Evolutionary conservation across 2,329 filamentous ascomycete species (phyloP).

Genomic region (Botrytis medusae): DNA sequence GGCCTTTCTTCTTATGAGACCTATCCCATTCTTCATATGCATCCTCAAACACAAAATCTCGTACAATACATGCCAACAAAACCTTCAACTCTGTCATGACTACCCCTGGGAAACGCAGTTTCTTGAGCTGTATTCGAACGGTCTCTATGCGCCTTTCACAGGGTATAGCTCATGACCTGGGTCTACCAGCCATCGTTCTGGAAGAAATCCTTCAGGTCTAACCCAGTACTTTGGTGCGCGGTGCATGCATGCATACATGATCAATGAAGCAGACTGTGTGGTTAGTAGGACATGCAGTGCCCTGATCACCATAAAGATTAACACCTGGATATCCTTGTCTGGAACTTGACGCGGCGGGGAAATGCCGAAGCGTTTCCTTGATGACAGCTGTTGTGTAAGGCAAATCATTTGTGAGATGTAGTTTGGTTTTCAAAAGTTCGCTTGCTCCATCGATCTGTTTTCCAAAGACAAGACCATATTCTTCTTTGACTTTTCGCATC

Average conservation of each 20-base stretch:
- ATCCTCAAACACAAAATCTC: constrained; percentile 11
- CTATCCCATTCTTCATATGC: constrained; percentile 10
- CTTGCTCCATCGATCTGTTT: constrained; percentile 18
- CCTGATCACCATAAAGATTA: constrained; percentile 1
- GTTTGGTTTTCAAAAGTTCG: constrained; percentile 18
- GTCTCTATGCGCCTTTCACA: constrained; percentile 3
- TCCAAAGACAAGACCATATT: constrained; percentile 31
- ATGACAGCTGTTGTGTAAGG: constrained; percentile 31
- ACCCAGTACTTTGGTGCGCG: constrained; percentile 40
- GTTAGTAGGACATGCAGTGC: neutral
- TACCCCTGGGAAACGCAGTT: constrained; percentile 44
- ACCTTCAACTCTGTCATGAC: constrained; percentile 50
- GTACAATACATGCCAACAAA: constrained; percentile 44
- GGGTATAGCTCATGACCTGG: constrained; percentile 37
- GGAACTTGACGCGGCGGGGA: neutral
- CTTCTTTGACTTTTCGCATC: constrained; percentile 24
- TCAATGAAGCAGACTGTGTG: neutral
- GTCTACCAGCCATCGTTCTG: constrained; percentile 47
- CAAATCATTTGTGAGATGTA: constrained; percentile 27
- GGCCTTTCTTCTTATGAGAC: neutral
- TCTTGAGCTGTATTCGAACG: constrained; percentile 8
- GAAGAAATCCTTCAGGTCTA: constrained; percentile 47
- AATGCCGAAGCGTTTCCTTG: constrained; percentile 24
- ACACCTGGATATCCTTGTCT: constrained; percentile 1
- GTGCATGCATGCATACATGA: constrained; percentile 7